Base-by-base conservation (phyloP, 495 filamentous ascomycete species). In the Xanthoparmelia taractica region DNA sequence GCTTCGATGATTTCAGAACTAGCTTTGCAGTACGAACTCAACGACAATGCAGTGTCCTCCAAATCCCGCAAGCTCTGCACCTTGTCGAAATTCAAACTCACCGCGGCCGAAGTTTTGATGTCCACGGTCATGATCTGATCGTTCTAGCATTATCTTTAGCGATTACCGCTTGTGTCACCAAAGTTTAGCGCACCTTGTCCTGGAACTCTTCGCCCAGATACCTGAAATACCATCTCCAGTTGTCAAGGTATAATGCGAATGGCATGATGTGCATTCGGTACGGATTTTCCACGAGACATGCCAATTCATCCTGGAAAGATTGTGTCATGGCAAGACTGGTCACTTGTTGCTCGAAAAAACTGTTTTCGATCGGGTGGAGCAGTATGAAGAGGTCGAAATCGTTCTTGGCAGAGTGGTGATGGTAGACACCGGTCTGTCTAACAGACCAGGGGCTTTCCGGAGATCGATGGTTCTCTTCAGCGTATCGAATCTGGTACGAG, bases 201-300 rank as follows among this genome's bases (percentile, higher is more conserved):
- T 64, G 57, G 57, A 69, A 67, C 7, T 68, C 38, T 1, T 36
- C 25, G 4, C 69, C 70, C 17, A 72, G 55, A 27, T 60, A 29
- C 48, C 68, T 68, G 18, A 72, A 67, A 57, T 68, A 72, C 45
- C 64, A 63, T 8, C 57, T 64, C 70, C 70, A 72, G 50, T 67
- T 65, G 13, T 67, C 62, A 17, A 62, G 25, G 31, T 71, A 71
- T 31, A 60, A 52, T 18, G 48, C 47, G 27, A 72, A 64, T 15
- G 60, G 31, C 15, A 69, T 36, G 1, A 66, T 17, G n/a, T 71
- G 69, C 10, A 71, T 61, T 12, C 65, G 63, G 11, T 63, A 65
- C 43, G 64, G 64, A 41, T 66, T 47, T 20, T 43, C 15, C n/a
- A 11, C 34, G 20, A 63, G n/a, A 23, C 58, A 58, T 37, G 34